These are phyloP conservation scores for Kwoniella europaea DNA, from an alignment of 768 basidiomycete species.

Conservation along the genomic window DNA sequence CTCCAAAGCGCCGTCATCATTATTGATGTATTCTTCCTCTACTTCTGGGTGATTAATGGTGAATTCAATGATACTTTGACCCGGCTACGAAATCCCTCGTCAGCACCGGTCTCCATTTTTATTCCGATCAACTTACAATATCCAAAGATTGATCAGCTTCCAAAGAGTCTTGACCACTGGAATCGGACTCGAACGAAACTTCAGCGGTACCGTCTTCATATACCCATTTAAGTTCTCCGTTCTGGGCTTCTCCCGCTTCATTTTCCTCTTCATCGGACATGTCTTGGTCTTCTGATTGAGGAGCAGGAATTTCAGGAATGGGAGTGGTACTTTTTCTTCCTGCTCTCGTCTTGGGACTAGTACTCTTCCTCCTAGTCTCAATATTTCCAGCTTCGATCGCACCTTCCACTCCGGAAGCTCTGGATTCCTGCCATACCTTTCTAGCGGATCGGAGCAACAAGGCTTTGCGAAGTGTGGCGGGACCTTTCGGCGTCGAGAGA, in stretches of 20 bases:
- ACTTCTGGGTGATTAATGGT: conserved; percentile 16
- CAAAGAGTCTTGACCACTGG: conserved; percentile 62
- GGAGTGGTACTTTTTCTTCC: conserved; percentile 31
- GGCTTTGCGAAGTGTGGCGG: conserved; percentile 46
- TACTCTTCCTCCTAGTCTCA: conserved; percentile 38
- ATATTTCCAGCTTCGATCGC: conserved; percentile 41
- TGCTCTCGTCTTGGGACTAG: conserved; percentile 28
- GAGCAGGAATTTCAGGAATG: neutral
- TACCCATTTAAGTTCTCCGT: conserved; percentile 31
- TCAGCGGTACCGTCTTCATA: conserved; percentile 35
- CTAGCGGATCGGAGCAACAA: conserved; percentile 52
- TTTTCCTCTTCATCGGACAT: conserved; percentile 20
- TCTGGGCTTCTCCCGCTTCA: conserved; percentile 12
- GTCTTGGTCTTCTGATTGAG: conserved; percentile 13
- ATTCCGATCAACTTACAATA: conserved; percentile 33
- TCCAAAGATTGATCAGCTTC: conserved; percentile 50
- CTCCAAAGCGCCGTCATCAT: conserved; percentile 4
- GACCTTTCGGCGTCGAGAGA: conserved; percentile 40
- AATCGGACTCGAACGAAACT: conserved; percentile 64
- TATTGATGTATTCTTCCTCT: conserved; percentile 30
- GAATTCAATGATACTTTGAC: conserved; percentile 16
- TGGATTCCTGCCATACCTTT: conserved; percentile 49
- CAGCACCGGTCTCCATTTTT: too few species aligned
- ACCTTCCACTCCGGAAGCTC: conserved; percentile 39
- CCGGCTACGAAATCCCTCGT: conserved; percentile 3